Evolutionary conservation across 345 rosid species (phyloP).

Genomic region (Arabidopsis suecica): DNA sequence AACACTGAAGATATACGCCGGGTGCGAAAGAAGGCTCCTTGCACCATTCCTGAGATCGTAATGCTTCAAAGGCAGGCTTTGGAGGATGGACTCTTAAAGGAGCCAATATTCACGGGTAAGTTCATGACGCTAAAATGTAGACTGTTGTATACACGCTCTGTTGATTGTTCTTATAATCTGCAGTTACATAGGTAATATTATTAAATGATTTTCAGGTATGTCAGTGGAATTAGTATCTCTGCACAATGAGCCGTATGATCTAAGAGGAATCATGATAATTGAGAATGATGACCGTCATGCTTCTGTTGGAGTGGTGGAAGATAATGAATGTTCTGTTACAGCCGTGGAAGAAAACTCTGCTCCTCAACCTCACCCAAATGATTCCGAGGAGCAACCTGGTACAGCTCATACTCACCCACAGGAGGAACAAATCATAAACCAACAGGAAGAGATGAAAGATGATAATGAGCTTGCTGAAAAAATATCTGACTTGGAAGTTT

Average conservation of each 20-base stretch:
- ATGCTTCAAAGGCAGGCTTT: conserved; percentile 81
- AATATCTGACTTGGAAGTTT: conserved; percentile 55
- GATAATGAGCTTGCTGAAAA: conserved; percentile 51
- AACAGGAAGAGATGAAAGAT: conserved; percentile 36
- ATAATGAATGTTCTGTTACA: conserved; percentile 51
- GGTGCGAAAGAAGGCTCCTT: conserved; percentile 97
- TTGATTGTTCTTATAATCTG: conserved; percentile 29
- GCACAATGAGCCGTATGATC: conserved; percentile 67
- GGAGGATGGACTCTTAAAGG: conserved; percentile 75
- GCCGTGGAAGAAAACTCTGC: conserved; percentile 43
- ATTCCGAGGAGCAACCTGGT: conserved; percentile 35
- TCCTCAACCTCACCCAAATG: conserved; percentile 32
- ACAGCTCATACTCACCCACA: conserved; percentile 22
- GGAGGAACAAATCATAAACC: conserved; percentile 28
- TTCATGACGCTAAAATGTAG: conserved; percentile 34
- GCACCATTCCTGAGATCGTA: conserved; percentile 83
- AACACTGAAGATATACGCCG: conserved; percentile 94
- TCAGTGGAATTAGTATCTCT: conserved; percentile 61
- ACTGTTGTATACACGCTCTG: conserved; percentile 16
- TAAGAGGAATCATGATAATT: conserved; percentile 58
- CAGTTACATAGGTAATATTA: conserved; percentile 20
- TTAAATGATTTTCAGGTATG: conserved; percentile 64
- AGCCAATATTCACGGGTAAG: conserved; percentile 79
- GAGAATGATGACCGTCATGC: conserved; percentile 51
- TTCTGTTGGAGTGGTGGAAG: conserved; percentile 51